A percentile compares a stretch with the other conserved stretches of the same genome.
Evolutionary conservation across 2,329 filamentous ascomycete genomes (phyloP).

Genomic region (Thielaviopsis euricoi): DNA sequence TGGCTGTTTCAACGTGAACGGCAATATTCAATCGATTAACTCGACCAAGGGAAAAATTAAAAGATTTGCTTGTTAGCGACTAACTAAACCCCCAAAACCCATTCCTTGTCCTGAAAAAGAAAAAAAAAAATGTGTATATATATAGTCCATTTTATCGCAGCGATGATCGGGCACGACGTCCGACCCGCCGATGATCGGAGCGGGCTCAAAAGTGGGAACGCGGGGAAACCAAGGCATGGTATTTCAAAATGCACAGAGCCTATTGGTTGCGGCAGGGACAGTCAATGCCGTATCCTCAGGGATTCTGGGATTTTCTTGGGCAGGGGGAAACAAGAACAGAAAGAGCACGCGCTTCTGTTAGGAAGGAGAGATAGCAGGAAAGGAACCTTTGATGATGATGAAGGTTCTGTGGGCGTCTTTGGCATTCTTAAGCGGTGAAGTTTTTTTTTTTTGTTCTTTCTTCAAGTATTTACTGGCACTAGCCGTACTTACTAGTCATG

Average conservation of each 20-base stretch:
- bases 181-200: slow-evolving; percentile 7
- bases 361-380: neutral
- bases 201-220: slow-evolving; percentile 6
- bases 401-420: neutral
- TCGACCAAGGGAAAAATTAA: no score
- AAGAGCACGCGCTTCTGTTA: neutral
- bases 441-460: neutral
- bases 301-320: neutral
- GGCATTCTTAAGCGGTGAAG: neutral
- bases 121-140: neutral
- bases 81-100: no score
- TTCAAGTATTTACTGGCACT: no score
- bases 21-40: no score
- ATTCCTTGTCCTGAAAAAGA: neutral
- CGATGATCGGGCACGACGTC: slow-evolving; percentile 1
- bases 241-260: slow-evolving; percentile 6
- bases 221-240: slow-evolving; percentile 4
- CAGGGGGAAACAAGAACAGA: neutral
- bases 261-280: neutral
- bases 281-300: neutral
- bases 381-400: neutral
- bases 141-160: neutral
- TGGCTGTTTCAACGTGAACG: no score
- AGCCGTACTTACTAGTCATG: no score
- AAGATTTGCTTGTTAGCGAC: no score